Evolutionary conservation across 2,329 filamentous ascomycete genomes (phyloP).

Genomic region (Ambrosiella cleistominuta): DNA sequence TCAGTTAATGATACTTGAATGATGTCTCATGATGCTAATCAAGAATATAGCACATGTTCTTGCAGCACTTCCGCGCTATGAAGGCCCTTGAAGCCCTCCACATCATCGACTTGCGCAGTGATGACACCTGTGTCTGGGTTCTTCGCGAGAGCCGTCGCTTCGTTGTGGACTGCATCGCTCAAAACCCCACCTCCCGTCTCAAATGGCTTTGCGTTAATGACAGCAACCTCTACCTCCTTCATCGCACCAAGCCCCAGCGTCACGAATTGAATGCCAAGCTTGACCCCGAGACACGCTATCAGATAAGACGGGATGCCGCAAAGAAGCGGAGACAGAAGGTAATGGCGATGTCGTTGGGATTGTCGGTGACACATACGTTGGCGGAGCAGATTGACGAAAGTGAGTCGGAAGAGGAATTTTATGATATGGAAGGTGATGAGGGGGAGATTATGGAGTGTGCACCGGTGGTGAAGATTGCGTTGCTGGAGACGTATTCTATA

Average conservation of each 20-base stretch:
- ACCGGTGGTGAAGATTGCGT: not conserved
- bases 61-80: conserved; percentile 34
- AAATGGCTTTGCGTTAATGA: conserved; percentile 41
- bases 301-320: not conserved
- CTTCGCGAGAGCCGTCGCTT: conserved; percentile 40
- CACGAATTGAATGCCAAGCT: not conserved
- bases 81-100: conserved; percentile 36
- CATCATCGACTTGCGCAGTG: conserved; percentile 34
- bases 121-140: conserved; percentile 39
- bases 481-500: not conserved
- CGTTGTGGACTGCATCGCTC: conserved; percentile 38
- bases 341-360: not conserved
- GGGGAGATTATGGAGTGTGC: not conserved
- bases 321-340: not conserved
- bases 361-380: not conserved
- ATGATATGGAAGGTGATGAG: not conserved
- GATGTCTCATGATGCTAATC: not conserved
- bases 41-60: conserved; percentile 32
- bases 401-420: not conserved
- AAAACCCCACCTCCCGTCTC: conserved; percentile 36
- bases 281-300: not conserved
- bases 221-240: conserved; percentile 6
- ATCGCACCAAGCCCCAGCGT: not conserved
- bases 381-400: not conserved
- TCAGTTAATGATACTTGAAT: conserved; percentile 8